A percentile compares a stretch with the other conserved stretches of the same genome.
phyloP scores from a whole-genome alignment of 2,329 filamentous ascomycete species.

The Cladophialophora immunda region DNA sequence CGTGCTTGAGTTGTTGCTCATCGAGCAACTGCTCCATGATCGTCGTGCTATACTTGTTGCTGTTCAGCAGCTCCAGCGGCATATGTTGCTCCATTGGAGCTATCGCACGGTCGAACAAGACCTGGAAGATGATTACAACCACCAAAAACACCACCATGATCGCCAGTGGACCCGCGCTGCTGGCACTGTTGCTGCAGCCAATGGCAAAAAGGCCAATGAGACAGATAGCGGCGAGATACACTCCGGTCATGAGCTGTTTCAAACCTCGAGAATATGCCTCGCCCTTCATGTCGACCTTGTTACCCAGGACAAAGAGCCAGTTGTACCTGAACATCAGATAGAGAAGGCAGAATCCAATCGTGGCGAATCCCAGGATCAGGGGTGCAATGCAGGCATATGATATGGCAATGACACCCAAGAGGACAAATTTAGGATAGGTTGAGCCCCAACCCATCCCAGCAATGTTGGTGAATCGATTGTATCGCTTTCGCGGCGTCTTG shows the following conservation, averaged over 20 bases:
- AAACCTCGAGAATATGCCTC: constrained; percentile 86
- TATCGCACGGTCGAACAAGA: constrained; percentile 59
- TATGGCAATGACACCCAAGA: constrained; percentile 86
- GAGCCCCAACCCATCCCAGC: constrained; percentile 85
- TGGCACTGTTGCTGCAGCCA: constrained; percentile 50
- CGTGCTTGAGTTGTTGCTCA: constrained; percentile 33
- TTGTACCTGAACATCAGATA: constrained; percentile 93
- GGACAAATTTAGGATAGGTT: constrained; percentile 82
- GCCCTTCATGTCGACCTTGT: constrained; percentile 84
- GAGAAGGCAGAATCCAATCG: constrained; percentile 78
- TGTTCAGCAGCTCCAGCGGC: constrained; percentile 67
- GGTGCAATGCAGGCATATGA: constrained; percentile 89
- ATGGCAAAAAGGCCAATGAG: constrained; percentile 85
- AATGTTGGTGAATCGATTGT: constrained; percentile 76
- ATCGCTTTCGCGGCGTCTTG: constrained; percentile 77
- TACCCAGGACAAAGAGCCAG: constrained; percentile 83
- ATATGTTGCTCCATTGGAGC: constrained; percentile 67
- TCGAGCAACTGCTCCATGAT: constrained; percentile 32
- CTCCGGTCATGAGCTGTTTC: constrained; percentile 81
- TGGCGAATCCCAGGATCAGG: constrained; percentile 81
- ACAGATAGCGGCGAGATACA: constrained; percentile 85
- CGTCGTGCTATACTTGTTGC: constrained; percentile 34
- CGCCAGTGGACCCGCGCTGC: constrained; percentile 70
- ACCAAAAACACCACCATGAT: constrained; percentile 79
- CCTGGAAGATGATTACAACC: constrained; percentile 77